Conservation (phyloP, 331 rosid species). For the Malus hybrid region DNA sequence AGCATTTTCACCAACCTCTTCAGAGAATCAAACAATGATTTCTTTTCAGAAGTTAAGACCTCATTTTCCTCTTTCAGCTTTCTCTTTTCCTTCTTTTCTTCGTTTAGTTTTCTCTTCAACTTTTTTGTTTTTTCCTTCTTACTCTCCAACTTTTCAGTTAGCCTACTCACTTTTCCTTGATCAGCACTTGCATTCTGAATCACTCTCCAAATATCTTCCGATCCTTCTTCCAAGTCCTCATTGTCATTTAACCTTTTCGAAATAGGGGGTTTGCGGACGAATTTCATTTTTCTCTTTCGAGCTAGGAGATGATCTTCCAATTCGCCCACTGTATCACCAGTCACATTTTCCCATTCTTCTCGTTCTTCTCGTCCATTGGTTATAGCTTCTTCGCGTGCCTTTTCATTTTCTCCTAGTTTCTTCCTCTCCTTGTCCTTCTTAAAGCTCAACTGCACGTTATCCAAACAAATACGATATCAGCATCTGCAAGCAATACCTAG, state of each 20-base stretch:
- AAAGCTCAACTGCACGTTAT: not conserved
- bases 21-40: not conserved
- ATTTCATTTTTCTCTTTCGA: not conserved
- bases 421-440: not conserved
- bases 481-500: not conserved
- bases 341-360: not conserved
- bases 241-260: not conserved
- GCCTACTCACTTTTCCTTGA: not conserved
- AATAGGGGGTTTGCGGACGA: not conserved
- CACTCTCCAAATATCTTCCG: not conserved
- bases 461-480: not conserved
- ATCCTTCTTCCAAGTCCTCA: not conserved
- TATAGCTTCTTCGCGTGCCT: not conserved
- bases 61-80: not conserved
- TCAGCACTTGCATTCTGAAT: not conserved
- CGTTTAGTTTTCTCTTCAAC: not conserved
- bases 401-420: not conserved
- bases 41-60: not conserved
- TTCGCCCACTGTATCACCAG: not conserved
- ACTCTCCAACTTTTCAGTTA: not conserved
- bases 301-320: not conserved
- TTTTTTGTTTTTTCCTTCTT: not conserved
- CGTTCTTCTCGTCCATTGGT: not conserved
- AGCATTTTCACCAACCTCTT: not conserved
- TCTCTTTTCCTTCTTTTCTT: constrained; percentile 1